Evolutionary conservation across 148 eudicot genomes (phyloP).

Genomic region (Fallopia convolvulus): DNA sequence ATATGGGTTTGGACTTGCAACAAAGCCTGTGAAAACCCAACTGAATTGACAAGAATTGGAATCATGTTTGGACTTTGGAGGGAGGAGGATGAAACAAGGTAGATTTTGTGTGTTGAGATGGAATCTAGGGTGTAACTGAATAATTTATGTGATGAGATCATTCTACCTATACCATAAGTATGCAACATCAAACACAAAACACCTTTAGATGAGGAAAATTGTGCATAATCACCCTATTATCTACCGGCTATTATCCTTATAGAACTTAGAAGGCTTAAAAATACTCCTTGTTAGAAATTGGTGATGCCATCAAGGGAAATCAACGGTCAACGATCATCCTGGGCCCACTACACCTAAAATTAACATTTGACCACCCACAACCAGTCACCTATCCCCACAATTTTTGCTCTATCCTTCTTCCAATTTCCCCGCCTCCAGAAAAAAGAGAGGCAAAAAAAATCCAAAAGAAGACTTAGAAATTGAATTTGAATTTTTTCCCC

Average conservation of each 20-base stretch:
- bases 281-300: no score
- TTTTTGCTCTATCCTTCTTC: not conserved
- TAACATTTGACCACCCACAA: not conserved
- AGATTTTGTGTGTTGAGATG: no score
- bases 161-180: no score
- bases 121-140: no score
- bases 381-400: not conserved
- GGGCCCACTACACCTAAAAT: not conserved
- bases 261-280: no score
- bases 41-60: not conserved
- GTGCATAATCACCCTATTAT: not conserved
- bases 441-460: not conserved
- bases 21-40: constrained; percentile 12
- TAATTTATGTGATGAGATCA: no score
- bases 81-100: no score
- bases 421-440: not conserved
- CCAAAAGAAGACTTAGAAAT: not conserved
- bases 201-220: no score
- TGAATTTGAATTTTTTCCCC: not conserved
- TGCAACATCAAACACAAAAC: no score
- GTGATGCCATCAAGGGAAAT: not conserved
- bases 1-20: constrained; percentile 47
- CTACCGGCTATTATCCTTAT: no score
- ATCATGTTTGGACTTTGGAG: not conserved
- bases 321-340: constrained; percentile 1